phyloP scores from a whole-genome alignment of 2,329 filamentous ascomycete genomes.

The Hypoxylon sp. region DNA sequence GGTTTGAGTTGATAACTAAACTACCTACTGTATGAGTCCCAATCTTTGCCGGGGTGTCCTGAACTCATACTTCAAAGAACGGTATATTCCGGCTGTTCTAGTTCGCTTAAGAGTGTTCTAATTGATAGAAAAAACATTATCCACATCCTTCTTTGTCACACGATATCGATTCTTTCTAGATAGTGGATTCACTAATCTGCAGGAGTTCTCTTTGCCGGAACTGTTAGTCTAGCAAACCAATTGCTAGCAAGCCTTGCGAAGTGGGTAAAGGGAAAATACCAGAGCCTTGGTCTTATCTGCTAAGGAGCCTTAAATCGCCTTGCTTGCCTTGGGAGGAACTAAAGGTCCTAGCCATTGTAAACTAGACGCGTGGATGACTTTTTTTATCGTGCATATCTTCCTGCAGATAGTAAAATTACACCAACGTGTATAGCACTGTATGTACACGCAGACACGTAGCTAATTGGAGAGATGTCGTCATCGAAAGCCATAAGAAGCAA shows the following conservation, averaged over 20 bases:
- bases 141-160: background rate
- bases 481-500: slow-evolving; percentile 41
- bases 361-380: slow-evolving; percentile 41
- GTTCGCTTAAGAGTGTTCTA: slow-evolving; percentile 3
- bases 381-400: slow-evolving; percentile 25
- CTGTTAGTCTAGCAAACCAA: background rate
- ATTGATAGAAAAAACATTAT: slow-evolving; percentile 6
- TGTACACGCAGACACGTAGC: slow-evolving; percentile 40
- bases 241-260: slow-evolving; percentile 1
- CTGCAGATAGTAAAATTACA: slow-evolving; percentile 34
- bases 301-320: slow-evolving; percentile 2
- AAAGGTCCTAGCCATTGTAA: slow-evolving; percentile 17
- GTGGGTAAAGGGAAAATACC: slow-evolving; percentile 3
- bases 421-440: slow-evolving; percentile 30
- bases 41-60: slow-evolving; percentile 12
- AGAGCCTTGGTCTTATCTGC: background rate
- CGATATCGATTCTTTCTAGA: slow-evolving; percentile 8
- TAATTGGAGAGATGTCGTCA: slow-evolving; percentile 41
- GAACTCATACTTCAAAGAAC: background rate
- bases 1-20: slow-evolving; percentile 20
- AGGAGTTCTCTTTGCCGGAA: slow-evolving; percentile 1
- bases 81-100: slow-evolving; percentile 5
- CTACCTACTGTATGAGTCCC: background rate
- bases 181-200: background rate
- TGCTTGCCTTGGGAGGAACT: slow-evolving; percentile 23